Conservation (phyloP, 257 asterid genomes). For the Fraxinus cuspidata region DNA sequence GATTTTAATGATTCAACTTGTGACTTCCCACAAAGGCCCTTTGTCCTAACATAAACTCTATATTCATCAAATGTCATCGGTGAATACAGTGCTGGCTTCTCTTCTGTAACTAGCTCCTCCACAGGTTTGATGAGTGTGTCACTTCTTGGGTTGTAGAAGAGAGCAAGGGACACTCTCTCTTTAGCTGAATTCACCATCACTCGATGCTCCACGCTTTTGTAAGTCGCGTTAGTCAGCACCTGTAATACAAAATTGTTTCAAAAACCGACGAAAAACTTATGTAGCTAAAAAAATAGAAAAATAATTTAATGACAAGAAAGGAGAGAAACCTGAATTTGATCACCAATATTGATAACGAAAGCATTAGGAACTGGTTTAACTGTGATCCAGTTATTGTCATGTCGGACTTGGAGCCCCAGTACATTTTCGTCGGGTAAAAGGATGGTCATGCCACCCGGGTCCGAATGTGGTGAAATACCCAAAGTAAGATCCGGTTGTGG, state of each 20-base stretch:
- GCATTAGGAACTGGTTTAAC: conserved; percentile 74
- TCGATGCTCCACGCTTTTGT: conserved; percentile 71
- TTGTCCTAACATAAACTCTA: conserved; percentile 47
- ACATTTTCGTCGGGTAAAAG: conserved; percentile 76
- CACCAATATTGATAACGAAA: conserved; percentile 78
- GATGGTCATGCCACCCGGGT: conserved; percentile 88
- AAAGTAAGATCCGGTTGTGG: conserved; percentile 91
- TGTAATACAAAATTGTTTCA: conserved; percentile 8
- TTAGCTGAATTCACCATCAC: conserved; percentile 62
- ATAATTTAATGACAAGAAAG: background rate
- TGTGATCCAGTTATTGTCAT: conserved; percentile 55
- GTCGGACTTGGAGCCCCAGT: conserved; percentile 86
- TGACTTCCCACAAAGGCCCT: conserved; percentile 64
- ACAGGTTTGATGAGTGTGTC: conserved; percentile 55
- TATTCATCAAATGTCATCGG: conserved; percentile 55
- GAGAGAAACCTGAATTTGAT: conserved; percentile 71
- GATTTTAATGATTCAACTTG: conserved; percentile 55
- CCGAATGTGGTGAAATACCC: conserved; percentile 87
- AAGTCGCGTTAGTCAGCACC: conserved; percentile 64
- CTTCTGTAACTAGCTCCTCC: conserved; percentile 47
- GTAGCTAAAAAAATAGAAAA: background rate
- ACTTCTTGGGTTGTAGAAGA: conserved; percentile 67
- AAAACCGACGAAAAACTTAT: background rate
- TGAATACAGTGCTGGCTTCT: conserved; percentile 42
- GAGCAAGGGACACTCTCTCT: conserved; percentile 65